Percentiles rank a stretch among this genome's conserved stretches.
phyloP scores from a whole-genome alignment of 371 early-diverging fungal genomes.

The Cokeromyces recurvatus region DNA sequence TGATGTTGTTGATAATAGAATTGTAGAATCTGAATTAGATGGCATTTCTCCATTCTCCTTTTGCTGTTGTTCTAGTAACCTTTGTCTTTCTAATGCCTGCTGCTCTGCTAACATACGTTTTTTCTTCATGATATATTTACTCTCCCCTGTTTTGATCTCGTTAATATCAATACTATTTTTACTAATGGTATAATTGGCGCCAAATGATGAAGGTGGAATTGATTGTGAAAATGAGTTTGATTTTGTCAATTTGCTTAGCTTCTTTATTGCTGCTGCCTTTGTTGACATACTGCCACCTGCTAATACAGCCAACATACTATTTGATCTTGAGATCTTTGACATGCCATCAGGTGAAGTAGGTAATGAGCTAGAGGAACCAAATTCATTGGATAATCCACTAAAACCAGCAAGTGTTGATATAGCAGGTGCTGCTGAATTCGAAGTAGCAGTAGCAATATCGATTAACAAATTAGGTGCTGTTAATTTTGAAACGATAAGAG shows the following conservation, averaged over 20 bases:
- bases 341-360: constrained; percentile 9
- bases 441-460: constrained; percentile 23
- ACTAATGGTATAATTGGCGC: constrained; percentile 13
- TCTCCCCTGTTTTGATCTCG: constrained; percentile 12
- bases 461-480: constrained; percentile 40
- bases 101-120: constrained; percentile 11
- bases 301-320: constrained; percentile 32
- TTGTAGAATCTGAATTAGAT: neutral
- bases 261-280: constrained; percentile 10
- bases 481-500: constrained; percentile 32
- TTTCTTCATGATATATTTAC: constrained; percentile 22
- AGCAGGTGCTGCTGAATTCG: constrained; percentile 5
- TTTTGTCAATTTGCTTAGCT: constrained; percentile 1
- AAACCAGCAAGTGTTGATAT: constrained; percentile 5
- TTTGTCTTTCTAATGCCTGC: constrained; percentile 10
- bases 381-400: neutral
- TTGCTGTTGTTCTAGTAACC: neutral
- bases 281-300: constrained; percentile 25
- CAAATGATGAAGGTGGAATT: constrained; percentile 4
- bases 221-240: neutral
- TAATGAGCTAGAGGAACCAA: neutral
- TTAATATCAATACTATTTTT: constrained; percentile 17
- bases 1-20: neutral
- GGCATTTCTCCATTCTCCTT: too few species aligned
- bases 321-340: constrained; percentile 3